Evolutionary conservation across 176 grass and related monocot species (phyloP).

Genomic region (Triticum monococcum): DNA sequence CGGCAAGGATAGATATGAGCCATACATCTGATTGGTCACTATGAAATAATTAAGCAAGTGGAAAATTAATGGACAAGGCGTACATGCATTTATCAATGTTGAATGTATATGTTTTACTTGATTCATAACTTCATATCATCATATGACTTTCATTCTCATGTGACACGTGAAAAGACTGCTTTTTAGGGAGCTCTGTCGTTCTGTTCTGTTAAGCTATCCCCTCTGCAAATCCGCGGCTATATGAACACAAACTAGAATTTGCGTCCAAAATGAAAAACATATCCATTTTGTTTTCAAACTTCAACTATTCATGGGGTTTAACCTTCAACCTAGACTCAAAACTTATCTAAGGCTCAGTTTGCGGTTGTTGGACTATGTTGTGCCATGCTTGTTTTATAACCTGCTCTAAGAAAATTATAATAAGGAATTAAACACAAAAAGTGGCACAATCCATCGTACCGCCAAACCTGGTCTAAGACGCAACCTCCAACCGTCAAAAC

Average conservation of each 20-base stretch:
- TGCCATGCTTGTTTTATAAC: too few species aligned
- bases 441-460: too few species aligned
- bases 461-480: not conserved
- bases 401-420: too few species aligned
- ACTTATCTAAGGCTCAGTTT: not conserved
- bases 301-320: not conserved
- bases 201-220: not conserved
- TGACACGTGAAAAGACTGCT: too few species aligned
- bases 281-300: not conserved
- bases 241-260: not conserved
- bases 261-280: not conserved
- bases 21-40: not conserved
- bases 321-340: not conserved
- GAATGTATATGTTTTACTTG: not conserved
- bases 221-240: not conserved
- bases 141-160: too few species aligned
- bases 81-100: not conserved
- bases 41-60: not conserved
- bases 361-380: too few species aligned
- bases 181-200: too few species aligned
- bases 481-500: too few species aligned
- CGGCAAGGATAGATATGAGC: not conserved
- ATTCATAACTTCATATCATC: too few species aligned
- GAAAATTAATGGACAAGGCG: not conserved
- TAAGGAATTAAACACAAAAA: too few species aligned